phyloP scores from a whole-genome alignment of 2,329 filamentous ascomycete species.

The Ophiostoma sp. region DNA sequence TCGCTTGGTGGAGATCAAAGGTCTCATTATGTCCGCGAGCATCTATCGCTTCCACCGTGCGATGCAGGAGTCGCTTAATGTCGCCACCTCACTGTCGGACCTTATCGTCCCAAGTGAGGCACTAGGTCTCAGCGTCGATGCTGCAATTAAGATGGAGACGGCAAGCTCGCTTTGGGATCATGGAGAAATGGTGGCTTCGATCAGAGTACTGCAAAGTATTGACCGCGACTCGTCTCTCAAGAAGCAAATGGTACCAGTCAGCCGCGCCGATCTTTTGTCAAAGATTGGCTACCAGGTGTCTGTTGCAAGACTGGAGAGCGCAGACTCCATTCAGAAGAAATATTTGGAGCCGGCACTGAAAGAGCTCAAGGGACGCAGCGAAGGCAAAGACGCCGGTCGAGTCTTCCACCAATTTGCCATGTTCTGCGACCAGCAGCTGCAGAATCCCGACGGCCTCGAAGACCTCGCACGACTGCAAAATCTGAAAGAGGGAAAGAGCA shows the following conservation, averaged over 20 bases:
- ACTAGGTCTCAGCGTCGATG: conserved; percentile 71
- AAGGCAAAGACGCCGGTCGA: conserved; percentile 70
- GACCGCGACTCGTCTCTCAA: conserved; percentile 56
- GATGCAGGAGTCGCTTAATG: conserved; percentile 79
- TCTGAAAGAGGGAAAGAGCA: conserved; percentile 71
- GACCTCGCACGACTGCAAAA: conserved; percentile 77
- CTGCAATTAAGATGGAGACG: conserved; percentile 71
- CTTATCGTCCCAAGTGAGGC: conserved; percentile 64
- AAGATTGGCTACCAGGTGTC: conserved; percentile 86
- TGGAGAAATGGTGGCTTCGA: conserved; percentile 82
- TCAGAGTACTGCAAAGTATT: conserved; percentile 77
- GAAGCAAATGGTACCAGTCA: conserved; percentile 66
- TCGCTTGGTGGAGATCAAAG: conserved; percentile 67
- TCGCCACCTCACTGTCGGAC: conserved; percentile 75
- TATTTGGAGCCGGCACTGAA: conserved; percentile 81
- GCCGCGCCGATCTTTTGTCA: conserved; percentile 72
- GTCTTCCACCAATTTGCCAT: conserved; percentile 93
- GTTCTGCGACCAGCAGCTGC: conserved; percentile 91
- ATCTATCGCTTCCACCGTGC: conserved; percentile 76
- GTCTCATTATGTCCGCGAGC: conserved; percentile 68
- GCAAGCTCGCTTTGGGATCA: conserved; percentile 92
- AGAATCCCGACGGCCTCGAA: conserved; percentile 77
- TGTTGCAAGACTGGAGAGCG: conserved; percentile 82
- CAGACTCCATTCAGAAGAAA: conserved; percentile 79
- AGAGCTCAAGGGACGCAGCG: conserved; percentile 64